phyloP scores from a whole-genome alignment of 345 rosid genomes.

The Linum usitatissimum region DNA sequence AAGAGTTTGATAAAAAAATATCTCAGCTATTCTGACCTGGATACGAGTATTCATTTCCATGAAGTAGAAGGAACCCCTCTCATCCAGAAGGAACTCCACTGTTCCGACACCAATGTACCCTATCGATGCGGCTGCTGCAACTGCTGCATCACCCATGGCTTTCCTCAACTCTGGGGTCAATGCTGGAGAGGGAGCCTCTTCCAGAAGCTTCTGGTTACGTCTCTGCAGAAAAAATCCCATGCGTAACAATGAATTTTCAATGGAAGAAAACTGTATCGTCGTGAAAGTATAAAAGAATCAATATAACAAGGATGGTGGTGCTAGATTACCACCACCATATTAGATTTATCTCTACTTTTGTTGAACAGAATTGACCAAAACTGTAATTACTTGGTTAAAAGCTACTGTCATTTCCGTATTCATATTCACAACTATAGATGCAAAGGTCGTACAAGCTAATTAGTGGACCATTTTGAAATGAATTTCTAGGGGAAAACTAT shows the following conservation, averaged over 20 bases:
- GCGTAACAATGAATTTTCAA: constrained; percentile 3
- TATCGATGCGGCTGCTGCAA: constrained; percentile 97
- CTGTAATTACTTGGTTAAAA: no score
- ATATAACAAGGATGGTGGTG: neutral
- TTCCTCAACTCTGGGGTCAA: constrained; percentile 83
- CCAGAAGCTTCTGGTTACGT: constrained; percentile 88
- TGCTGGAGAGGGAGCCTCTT: constrained; percentile 99
- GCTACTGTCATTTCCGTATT: no score
- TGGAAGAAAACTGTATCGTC: neutral
- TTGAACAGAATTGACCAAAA: no score
- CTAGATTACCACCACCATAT: neutral
- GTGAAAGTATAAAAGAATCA: neutral
- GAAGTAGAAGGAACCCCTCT: constrained; percentile 94
- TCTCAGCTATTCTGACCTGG: constrained; percentile 45
- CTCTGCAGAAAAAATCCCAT: constrained; percentile 42
- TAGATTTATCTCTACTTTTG: neutral
- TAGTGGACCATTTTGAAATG: neutral
- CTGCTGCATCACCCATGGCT: constrained; percentile 99
- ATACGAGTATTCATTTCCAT: constrained; percentile 99
- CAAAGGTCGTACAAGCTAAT: neutral
- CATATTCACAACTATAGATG: neutral
- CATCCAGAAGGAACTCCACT: constrained; percentile 93
- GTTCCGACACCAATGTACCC: constrained; percentile 98
- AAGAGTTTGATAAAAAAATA: constrained; percentile 6
- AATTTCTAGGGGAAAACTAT: neutral